phyloP scores from a whole-genome alignment of 1,284 basidiomycete species.

The Laetiporus sulphureus region DNA sequence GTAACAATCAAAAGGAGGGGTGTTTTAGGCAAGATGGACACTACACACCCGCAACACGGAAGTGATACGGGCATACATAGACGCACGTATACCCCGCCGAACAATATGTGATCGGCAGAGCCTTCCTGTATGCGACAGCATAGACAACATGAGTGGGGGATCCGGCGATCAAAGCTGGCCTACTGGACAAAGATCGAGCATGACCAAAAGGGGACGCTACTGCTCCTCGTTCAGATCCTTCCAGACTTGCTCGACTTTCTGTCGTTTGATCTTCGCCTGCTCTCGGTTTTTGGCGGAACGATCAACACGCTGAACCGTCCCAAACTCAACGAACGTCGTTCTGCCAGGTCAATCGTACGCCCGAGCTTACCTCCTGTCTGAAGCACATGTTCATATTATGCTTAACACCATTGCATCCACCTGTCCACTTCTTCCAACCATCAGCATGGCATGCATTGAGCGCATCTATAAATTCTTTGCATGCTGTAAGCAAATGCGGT shows the following conservation, averaged over 20 bases:
- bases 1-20: no score
- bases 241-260: slow-evolving; percentile 52
- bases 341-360: not conserved
- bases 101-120: no score
- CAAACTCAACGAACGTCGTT: slow-evolving; percentile 1
- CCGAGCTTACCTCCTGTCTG: slow-evolving; percentile 58
- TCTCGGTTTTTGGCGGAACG: slow-evolving; percentile 68
- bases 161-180: no score
- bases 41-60: no score
- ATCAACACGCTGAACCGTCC: slow-evolving; percentile 45
- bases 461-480: slow-evolving; percentile 68
- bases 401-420: slow-evolving; percentile 71
- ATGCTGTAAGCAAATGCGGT: slow-evolving; percentile 35
- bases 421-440: slow-evolving; percentile 56
- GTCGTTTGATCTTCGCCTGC: slow-evolving; percentile 51
- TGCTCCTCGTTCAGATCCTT: slow-evolving; percentile 49
- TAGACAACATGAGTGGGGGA: no score
- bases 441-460: slow-evolving; percentile 60
- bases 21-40: no score
- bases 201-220: no score
- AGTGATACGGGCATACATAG: no score
- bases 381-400: slow-evolving; percentile 69
- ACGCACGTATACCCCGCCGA: no score
- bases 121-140: no score
- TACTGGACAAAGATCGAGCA: no score